phyloP scores from a whole-genome alignment of 345 rosid genomes.

The Lumnitzera littorea region DNA sequence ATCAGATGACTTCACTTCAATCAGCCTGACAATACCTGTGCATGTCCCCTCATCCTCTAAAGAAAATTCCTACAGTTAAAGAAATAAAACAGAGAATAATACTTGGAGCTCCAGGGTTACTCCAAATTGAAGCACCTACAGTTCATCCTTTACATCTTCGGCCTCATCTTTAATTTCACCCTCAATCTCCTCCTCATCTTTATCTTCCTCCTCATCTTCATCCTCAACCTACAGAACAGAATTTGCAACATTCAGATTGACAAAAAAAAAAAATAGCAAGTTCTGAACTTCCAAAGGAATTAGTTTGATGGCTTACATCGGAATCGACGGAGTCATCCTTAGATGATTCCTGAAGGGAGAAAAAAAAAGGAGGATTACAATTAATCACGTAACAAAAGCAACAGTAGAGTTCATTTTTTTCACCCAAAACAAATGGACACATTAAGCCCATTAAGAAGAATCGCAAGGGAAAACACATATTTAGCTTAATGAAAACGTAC shows the following conservation, averaged over 20 bases:
- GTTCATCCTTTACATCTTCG: constrained; percentile 22
- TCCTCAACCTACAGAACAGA: constrained; percentile 53
- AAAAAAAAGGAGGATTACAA: constrained; percentile 3
- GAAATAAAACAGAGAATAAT: no score
- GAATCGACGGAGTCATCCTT: constrained; percentile 58
- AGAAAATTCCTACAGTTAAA: no score
- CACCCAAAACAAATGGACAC: no score
- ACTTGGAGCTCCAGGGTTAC: no score
- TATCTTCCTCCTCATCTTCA: constrained; percentile 38
- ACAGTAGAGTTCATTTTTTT: no score
- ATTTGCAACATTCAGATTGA: no score
- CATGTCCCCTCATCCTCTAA: no score
- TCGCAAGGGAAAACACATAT: no score
- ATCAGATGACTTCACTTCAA: no score
- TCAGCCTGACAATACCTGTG: no score
- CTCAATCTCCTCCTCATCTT: constrained; percentile 38
- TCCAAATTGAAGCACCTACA: constrained; percentile 8
- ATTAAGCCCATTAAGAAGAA: no score
- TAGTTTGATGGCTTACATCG: constrained; percentile 47
- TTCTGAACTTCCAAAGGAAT: neutral
- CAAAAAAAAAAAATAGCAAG: neutral
- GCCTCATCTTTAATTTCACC: constrained; percentile 21
- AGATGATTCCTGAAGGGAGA: constrained; percentile 39
- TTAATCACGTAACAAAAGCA: neutral
- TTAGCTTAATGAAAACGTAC: no score